Evolutionary conservation across 2,329 filamentous ascomycete genomes (phyloP).

Genomic region (Colletotrichum neosansevieriae): DNA sequence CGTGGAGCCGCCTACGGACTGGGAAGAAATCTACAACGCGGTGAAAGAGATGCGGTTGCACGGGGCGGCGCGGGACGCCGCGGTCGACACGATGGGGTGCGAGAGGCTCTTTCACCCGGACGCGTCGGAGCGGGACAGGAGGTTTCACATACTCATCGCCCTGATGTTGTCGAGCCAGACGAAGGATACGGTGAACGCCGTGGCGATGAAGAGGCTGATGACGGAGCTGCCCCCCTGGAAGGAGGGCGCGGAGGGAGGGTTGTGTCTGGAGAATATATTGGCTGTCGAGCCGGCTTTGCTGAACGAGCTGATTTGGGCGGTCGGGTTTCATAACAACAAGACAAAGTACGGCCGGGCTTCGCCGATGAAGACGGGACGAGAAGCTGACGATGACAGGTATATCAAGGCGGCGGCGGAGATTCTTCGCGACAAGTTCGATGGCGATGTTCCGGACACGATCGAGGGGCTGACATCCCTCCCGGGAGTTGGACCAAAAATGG

Average conservation of each 20-base stretch:
- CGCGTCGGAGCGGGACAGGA: slow-evolving; percentile 67
- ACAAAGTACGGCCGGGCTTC: slow-evolving; percentile 66
- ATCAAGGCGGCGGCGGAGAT: slow-evolving; percentile 82
- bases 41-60: slow-evolving; percentile 81
- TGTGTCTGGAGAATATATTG: slow-evolving; percentile 84
- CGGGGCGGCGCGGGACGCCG: slow-evolving; percentile 74
- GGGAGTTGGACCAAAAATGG: slow-evolving; percentile 96
- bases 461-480: slow-evolving; percentile 81
- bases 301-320: slow-evolving; percentile 83
- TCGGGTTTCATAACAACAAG: slow-evolving; percentile 97
- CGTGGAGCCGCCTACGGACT: slow-evolving; percentile 77
- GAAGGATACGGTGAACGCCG: slow-evolving; percentile 90
- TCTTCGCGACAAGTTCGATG: slow-evolving; percentile 75
- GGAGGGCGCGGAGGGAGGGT: slow-evolving; percentile 59
- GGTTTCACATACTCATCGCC: slow-evolving; percentile 88
- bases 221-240: slow-evolving; percentile 72
- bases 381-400: slow-evolving; percentile 52
- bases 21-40: slow-evolving; percentile 83
- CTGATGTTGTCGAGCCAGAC: slow-evolving; percentile 95
- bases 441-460: slow-evolving; percentile 85
- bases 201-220: slow-evolving; percentile 83
- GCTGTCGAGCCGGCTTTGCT: slow-evolving; percentile 73
- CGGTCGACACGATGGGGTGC: slow-evolving; percentile 98
- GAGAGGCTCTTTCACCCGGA: slow-evolving; percentile 74
- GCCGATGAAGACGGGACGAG: background rate